These are phyloP conservation scores for Helotiales sp. DNA, from an alignment of 2,329 filamentous ascomycete species.

Conservation along the genomic window DNA sequence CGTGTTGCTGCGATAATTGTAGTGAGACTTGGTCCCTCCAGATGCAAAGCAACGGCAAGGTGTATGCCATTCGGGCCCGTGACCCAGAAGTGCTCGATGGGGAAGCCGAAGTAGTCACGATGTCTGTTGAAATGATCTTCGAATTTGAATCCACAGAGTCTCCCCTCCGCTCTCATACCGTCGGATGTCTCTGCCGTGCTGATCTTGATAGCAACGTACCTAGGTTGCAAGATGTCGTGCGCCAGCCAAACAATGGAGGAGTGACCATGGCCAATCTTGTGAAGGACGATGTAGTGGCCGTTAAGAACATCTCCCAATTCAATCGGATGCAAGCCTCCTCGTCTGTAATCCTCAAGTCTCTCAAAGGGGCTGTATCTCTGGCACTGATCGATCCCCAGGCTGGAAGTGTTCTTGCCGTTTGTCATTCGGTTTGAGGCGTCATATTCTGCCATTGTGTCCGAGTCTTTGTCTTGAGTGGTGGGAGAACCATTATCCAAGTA, in stretches of 20 bases:
- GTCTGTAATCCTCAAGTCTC: slow-evolving; percentile 21
- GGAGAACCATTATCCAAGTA: too few species aligned
- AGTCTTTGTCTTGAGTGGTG: too few species aligned
- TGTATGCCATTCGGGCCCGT: slow-evolving; percentile 45
- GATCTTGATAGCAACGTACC: slow-evolving; percentile 21
- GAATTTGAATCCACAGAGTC: too few species aligned
- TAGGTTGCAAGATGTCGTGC: slow-evolving; percentile 23
- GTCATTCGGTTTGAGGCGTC: too few species aligned
- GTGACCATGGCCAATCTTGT: slow-evolving; percentile 47
- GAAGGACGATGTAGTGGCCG: slow-evolving; percentile 42
- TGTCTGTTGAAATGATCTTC: background rate
- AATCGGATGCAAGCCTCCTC: slow-evolving; percentile 45
- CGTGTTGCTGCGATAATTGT: background rate
- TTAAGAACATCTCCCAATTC: slow-evolving; percentile 42
- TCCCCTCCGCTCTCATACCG: background rate
- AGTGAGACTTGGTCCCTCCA: slow-evolving; percentile 8
- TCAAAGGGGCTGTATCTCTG: slow-evolving; percentile 3
- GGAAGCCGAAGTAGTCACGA: background rate
- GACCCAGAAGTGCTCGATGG: slow-evolving; percentile 1
- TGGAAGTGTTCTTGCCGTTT: background rate
- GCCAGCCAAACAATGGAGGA: slow-evolving; percentile 48
- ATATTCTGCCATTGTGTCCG: too few species aligned
- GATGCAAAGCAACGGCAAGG: slow-evolving; percentile 41
- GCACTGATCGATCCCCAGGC: background rate
- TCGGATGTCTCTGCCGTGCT: slow-evolving; percentile 5